Conservation (phyloP, 2,329 filamentous ascomycete genomes). For the Phialocephala subalpina region DNA sequence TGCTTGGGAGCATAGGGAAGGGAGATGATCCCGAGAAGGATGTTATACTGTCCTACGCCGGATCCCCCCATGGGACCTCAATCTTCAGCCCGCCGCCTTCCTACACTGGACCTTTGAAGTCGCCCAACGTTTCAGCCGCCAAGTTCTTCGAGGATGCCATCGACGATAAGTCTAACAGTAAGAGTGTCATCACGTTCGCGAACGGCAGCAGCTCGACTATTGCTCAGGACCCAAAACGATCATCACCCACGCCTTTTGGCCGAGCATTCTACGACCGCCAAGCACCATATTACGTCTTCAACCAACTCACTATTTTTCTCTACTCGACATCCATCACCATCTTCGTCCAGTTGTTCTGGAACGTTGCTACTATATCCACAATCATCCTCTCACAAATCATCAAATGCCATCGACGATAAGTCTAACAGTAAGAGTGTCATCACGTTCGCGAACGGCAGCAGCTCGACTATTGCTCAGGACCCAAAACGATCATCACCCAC, state of each 20-base stretch:
- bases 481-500: constrained; percentile 45
- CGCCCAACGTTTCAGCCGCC: too few relatives aligned
- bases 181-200: too few relatives aligned
- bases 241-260: constrained; percentile 56
- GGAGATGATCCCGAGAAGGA: not conserved
- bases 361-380: constrained; percentile 55
- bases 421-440: constrained; percentile 30
- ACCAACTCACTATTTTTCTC: constrained; percentile 55
- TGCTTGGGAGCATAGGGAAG: too few relatives aligned
- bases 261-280: constrained; percentile 61
- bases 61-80: not conserved
- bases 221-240: too few relatives aligned
- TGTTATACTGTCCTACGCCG: not conserved
- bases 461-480: too few relatives aligned
- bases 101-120: not conserved
- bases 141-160: too few relatives aligned
- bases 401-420: constrained; percentile 40
- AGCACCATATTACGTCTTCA: constrained; percentile 59
- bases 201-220: too few relatives aligned
- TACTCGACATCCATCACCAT: constrained; percentile 58
- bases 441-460: too few relatives aligned
- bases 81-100: not conserved
- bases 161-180: too few relatives aligned
- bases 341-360: constrained; percentile 59
- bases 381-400: constrained; percentile 51